phyloP scores from a whole-genome alignment of 345 rosid genomes.

The Lenwebbia sp. region DNA sequence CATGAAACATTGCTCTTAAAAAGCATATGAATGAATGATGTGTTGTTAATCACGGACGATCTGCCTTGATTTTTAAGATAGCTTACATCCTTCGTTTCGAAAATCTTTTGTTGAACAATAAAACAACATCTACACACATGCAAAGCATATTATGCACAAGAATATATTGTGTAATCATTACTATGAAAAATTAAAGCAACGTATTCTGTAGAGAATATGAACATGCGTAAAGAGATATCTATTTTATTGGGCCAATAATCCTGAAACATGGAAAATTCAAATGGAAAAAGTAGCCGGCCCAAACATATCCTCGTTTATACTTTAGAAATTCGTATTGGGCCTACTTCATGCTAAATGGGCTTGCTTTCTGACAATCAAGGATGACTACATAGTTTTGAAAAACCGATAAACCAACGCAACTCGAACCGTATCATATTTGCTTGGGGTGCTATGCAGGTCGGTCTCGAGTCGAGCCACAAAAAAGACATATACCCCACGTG shows the following conservation, averaged over 20 bases:
- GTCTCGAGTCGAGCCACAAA: not conserved
- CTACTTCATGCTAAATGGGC: not conserved
- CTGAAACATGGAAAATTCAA: not conserved
- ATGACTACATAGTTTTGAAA: not conserved
- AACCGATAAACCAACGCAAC: not conserved
- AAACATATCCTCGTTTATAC: not conserved
- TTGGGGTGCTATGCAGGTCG: no score
- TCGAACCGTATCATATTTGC: not conserved
- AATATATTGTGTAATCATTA: not conserved
- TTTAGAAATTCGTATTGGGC: not conserved
- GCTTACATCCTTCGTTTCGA: not conserved
- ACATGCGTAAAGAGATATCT: not conserved
- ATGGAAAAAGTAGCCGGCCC: not conserved
- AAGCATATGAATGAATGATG: not conserved
- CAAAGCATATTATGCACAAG: not conserved
- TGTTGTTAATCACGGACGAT: not conserved
- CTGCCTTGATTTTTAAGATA: not conserved
- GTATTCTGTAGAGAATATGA: not conserved
- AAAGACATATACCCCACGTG: not conserved
- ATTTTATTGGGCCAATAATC: not conserved
- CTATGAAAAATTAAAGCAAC: not conserved
- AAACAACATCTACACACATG: not conserved
- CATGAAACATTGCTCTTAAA: not conserved
- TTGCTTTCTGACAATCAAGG: not conserved
- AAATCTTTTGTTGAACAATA: not conserved